phyloP scores from a whole-genome alignment of 2,329 filamentous ascomycete species.

The Bipolaris zeicola region DNA sequence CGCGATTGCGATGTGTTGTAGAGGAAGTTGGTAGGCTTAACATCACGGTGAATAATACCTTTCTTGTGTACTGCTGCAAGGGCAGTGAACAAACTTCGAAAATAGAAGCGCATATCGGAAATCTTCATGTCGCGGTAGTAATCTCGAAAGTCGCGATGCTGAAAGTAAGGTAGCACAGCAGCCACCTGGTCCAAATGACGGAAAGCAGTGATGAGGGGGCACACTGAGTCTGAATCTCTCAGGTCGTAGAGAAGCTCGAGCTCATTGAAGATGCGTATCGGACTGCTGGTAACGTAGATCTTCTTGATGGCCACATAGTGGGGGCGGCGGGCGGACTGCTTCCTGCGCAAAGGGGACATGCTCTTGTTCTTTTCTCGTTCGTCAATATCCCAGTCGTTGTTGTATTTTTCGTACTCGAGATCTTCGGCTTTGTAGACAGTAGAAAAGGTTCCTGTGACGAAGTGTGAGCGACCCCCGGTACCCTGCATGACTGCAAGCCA shows the following conservation, averaged over 20 bases:
- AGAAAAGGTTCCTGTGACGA: slow-evolving; percentile 81
- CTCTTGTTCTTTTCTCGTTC: slow-evolving; percentile 69
- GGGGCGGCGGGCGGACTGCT: slow-evolving; percentile 55
- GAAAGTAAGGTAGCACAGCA: slow-evolving; percentile 92
- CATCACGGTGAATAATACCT: slow-evolving; percentile 89
- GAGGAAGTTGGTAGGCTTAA: slow-evolving; percentile 97
- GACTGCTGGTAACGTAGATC: slow-evolving; percentile 98
- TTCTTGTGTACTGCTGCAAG: slow-evolving; percentile 81
- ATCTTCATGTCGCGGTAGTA: slow-evolving; percentile 93
- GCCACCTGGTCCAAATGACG: slow-evolving; percentile 92
- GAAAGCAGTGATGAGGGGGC: slow-evolving; percentile 96
- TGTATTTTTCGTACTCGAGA: slow-evolving; percentile 78
- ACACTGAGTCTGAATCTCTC: slow-evolving; percentile 80
- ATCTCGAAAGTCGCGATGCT: slow-evolving; percentile 90
- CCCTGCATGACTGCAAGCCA: slow-evolving; percentile 36
- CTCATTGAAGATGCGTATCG: slow-evolving; percentile 91
- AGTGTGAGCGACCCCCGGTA: slow-evolving; percentile 31
- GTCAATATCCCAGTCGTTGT: slow-evolving; percentile 84
- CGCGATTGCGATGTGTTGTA: slow-evolving; percentile 81
- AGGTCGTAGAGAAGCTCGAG: slow-evolving; percentile 91
- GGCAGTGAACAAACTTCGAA: slow-evolving; percentile 85
- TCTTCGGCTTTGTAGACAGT: slow-evolving; percentile 99
- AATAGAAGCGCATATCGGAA: slow-evolving; percentile 85
- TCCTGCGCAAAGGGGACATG: slow-evolving; percentile 68
- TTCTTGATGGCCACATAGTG: slow-evolving; percentile 98